phyloP scores from a whole-genome alignment of 2,329 filamentous ascomycete genomes.

The Aspergillus uvarum region DNA sequence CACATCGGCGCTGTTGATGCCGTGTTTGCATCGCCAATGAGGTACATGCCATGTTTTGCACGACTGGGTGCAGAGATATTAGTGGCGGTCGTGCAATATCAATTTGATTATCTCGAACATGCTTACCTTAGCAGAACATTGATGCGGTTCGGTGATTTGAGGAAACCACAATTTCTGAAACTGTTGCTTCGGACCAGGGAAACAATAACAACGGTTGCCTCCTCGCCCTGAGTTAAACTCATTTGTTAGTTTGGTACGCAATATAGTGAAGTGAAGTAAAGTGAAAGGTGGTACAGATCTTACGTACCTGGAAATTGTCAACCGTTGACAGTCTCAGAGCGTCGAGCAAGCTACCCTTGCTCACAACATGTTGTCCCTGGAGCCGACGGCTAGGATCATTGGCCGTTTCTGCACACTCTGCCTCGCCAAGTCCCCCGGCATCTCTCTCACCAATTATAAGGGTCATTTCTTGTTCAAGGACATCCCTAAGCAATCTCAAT shows the following conservation, averaged over 20 bases:
- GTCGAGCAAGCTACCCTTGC: background rate
- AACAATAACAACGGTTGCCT: conserved; percentile 8
- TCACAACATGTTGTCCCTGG: background rate
- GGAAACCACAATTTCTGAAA: conserved; percentile 9
- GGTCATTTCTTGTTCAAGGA: conserved; percentile 1
- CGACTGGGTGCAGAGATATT: conserved; percentile 2
- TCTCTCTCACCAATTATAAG: conserved; percentile 6
- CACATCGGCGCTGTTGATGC: conserved; percentile 16
- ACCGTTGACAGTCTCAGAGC: conserved; percentile 7
- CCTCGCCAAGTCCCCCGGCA: background rate
- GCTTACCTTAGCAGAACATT: conserved; percentile 10
- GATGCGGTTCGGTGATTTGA: conserved; percentile 8
- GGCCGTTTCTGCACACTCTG: background rate
- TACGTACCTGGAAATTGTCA: conserved; percentile 13
- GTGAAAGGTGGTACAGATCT: background rate
- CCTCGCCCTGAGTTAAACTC: conserved; percentile 6
- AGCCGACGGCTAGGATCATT: background rate
- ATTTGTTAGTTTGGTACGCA: background rate
- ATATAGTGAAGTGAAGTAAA: too few relatives aligned
- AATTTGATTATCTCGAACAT: background rate
- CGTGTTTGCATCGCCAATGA: conserved; percentile 17
- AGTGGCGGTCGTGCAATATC: background rate
- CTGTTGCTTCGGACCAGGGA: conserved; percentile 14
- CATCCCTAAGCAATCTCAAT: conserved; percentile 14
- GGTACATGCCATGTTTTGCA: conserved; percentile 20